Base-by-base conservation (phyloP, 2,329 filamentous ascomycete species). In the Claviceps africana region DNA sequence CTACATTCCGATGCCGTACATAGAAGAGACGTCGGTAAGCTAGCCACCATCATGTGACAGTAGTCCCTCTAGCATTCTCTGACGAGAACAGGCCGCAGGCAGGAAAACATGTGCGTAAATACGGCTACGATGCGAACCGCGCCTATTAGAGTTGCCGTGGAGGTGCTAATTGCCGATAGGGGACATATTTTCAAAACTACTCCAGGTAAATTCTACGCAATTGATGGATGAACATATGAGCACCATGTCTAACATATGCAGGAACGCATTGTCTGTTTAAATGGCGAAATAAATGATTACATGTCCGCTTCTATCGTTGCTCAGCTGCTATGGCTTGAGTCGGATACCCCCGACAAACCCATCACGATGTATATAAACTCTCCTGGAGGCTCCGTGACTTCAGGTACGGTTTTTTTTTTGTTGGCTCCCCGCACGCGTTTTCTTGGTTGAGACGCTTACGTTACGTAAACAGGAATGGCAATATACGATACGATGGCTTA, bases 401-500 rank as follows among this genome's bases (percentile, higher is more conserved):
- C 71, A 55, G 80, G 79, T 77, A 63, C 42, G 64, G 55, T 11
- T 11, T 17, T n/a, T 4, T 43, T 2, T 22, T 28, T 19, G 42
- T n/a, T 28, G n/a, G n/a, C n/a, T n/a, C n/a, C n/a, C n/a, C n/a
- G n/a, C n/a, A n/a, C n/a, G n/a, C n/a, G n/a, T 4, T 45, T 43
- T n/a, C 8, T 15, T 46, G 13, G 3, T 9, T 9, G 13, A 30
- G 4, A 1, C 21, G 13, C n/a, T 47, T 4, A 44, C 37, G 22
- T 52, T 48, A 55, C 57, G 40, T 55, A 40, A 11, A 7, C 54
- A 67, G 82, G 82, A 17, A 75, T 86, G 55, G 90, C 93, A 28
- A 97, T 98, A 62, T 98, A 98, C 75, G 93, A 98, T 67, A 98
- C 93, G 13, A 97, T 98, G 91, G 83, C 85, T 60, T 98, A 98